Base-by-base conservation (phyloP, 352 stramenopile genomes). In the Globisporangium mamillatum region DNA sequence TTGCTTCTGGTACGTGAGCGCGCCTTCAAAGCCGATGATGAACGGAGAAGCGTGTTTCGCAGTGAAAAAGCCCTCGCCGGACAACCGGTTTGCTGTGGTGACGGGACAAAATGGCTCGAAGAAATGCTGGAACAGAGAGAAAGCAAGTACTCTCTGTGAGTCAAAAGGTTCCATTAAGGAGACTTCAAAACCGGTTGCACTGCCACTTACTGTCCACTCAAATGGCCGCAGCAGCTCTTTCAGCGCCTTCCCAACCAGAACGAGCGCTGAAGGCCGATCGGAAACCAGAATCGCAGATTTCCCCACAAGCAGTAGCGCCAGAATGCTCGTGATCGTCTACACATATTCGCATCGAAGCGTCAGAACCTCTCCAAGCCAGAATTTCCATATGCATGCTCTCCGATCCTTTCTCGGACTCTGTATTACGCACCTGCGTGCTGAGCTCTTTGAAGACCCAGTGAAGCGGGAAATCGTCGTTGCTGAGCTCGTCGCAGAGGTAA, bases 241-340 rank as follows among this genome's bases (percentile, higher is more conserved):
- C 7, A 81, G 50, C 36, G 83, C 70, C 12, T 89, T 70, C 1
- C 72, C 73, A 22, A 84, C 73, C 10, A 77, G 68, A 25, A 76
- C n/a, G 10, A 90, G 69, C 52, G 71, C 69, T n/a, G 75, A 67
- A 24, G 73, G 63, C 0, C 77, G 78, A 57, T 88, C 73, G 2
- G 79, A 88, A 27, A 91, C 81, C 25, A 91, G 29, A 1, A 91
- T 69, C n/a, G 88, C 67, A 7, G 83, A 86, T 55, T 81, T 81
- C 16, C 75, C 83, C 55, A 78, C 70, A 29, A 91, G 68, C 29
- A 91, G 50, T 16, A 78, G 71, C 0, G 73, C 77, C 12, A 91
- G 44, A 12, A 89, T 54, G 53, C 71, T 73, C 16, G 85, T 64
- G 27, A 90, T 71, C 2, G 79, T 91, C 83, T 91, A 24, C 24